Conservation (phyloP, 441 rosid genomes). For the Lepidium campestre region DNA sequence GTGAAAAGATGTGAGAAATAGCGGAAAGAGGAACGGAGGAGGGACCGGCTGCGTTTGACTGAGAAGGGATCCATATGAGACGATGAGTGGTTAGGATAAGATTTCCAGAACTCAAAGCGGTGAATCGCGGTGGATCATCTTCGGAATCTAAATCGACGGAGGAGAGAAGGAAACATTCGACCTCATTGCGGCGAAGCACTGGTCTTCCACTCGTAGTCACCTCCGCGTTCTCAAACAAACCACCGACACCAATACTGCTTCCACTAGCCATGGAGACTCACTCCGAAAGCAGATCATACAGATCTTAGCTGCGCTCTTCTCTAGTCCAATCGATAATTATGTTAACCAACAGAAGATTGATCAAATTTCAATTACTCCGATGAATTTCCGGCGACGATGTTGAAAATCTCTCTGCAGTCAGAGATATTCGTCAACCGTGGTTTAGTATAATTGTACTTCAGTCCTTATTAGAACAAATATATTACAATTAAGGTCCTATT, state of each 20-base stretch:
- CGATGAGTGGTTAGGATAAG: constrained; percentile 86
- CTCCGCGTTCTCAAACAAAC: constrained; percentile 34
- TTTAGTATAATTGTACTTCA: neutral
- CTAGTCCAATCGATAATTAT: neutral
- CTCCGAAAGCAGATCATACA: constrained; percentile 10
- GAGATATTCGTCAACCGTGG: neutral
- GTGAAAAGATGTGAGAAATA: constrained; percentile 52
- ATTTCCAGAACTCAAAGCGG: constrained; percentile 49
- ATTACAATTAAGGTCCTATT: neutral
- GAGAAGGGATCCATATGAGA: constrained; percentile 73
- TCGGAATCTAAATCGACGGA: constrained; percentile 72
- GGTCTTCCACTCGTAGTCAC: constrained; percentile 82
- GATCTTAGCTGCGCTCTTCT: neutral
- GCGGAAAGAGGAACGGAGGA: constrained; percentile 47
- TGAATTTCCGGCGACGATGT: neutral
- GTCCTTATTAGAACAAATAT: neutral
- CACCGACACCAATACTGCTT: constrained; percentile 18
- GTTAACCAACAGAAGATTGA: neutral
- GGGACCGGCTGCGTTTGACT: constrained; percentile 29
- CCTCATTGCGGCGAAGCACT: constrained; percentile 58
- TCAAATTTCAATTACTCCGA: neutral
- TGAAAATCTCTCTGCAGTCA: neutral
- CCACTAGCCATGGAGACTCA: constrained; percentile 22
- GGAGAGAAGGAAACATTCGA: constrained; percentile 75
- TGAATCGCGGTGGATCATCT: constrained; percentile 35